These are phyloP conservation scores for Fusarium burgessii DNA, from an alignment of 2,329 filamentous ascomycete genomes.

Conservation along the genomic window DNA sequence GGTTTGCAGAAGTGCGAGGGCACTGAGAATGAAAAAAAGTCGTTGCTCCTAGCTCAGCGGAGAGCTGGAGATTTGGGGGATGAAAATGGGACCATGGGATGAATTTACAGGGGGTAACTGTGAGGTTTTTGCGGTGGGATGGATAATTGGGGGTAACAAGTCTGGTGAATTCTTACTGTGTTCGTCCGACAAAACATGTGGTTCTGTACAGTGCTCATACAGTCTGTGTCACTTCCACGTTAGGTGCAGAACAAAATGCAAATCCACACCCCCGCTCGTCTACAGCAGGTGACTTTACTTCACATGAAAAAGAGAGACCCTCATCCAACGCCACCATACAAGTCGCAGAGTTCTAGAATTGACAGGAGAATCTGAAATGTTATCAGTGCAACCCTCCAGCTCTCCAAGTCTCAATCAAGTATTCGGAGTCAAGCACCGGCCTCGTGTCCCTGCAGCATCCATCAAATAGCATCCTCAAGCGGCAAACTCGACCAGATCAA, in stretches of 20 bases:
- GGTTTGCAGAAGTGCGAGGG: neutral
- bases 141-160: conserved; percentile 5
- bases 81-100: conserved; percentile 23
- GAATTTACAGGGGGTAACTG: conserved; percentile 23
- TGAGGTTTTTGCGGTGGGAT: conserved; percentile 8
- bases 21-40: conserved; percentile 7
- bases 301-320: conserved; percentile 20
- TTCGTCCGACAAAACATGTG: fast-evolving
- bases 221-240: neutral
- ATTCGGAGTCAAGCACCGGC: neutral
- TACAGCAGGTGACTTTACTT: conserved; percentile 35
- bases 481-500: conserved; percentile 13
- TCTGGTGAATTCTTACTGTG: conserved; percentile 12
- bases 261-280: conserved; percentile 25
- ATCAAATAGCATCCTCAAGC: conserved; percentile 21
- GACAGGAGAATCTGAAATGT: neutral
- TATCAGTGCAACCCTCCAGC: conserved; percentile 8
- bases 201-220: neutral
- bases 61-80: conserved; percentile 16
- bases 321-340: conserved; percentile 27
- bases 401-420: neutral
- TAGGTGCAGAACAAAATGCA: conserved; percentile 1
- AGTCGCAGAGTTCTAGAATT: conserved; percentile 27
- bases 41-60: conserved; percentile 6
- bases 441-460: conserved; percentile 34